Conservation (phyloP, 2,329 filamentous ascomycete species). For the Harringtonia lauricola region DNA sequence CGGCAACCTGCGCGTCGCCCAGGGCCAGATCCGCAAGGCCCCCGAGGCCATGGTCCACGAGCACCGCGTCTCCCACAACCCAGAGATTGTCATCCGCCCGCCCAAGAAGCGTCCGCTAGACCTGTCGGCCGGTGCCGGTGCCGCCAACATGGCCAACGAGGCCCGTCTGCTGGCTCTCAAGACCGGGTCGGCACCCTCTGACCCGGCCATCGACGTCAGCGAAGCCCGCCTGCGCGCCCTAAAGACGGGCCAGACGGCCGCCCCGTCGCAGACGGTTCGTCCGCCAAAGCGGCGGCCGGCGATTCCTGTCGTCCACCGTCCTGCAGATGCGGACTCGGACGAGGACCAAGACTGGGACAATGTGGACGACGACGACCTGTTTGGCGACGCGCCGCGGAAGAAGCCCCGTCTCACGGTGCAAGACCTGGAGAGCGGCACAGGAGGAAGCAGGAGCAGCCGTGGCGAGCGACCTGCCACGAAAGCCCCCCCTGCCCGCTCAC, state of each 20-base stretch:
- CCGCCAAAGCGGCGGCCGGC: too few species aligned
- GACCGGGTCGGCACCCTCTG: slow-evolving; percentile 11
- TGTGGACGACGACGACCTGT: slow-evolving; percentile 8
- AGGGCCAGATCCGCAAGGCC: slow-evolving; percentile 33
- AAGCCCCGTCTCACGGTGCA: slow-evolving; percentile 6
- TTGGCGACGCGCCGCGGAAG: slow-evolving; percentile 9
- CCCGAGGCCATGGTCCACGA: slow-evolving; percentile 44
- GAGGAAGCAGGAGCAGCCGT: background rate
- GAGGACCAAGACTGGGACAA: slow-evolving; percentile 13
- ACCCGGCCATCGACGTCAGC: too few species aligned
- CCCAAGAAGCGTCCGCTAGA: slow-evolving; percentile 6
- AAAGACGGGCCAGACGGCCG: slow-evolving; percentile 19
- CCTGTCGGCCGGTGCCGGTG: background rate
- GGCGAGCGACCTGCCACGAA: too few species aligned
- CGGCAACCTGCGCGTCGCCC: slow-evolving; percentile 19
- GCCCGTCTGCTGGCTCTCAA: slow-evolving; percentile 22
- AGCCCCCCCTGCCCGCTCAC: too few species aligned
- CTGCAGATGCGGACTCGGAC: too few species aligned
- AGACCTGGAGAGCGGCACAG: slow-evolving; percentile 4
- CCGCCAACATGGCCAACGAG: slow-evolving; percentile 13
- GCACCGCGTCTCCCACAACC: slow-evolving; percentile 27
- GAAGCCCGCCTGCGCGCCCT: slow-evolving; percentile 25
- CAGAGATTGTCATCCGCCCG: slow-evolving; percentile 13
- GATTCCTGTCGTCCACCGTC: background rate
- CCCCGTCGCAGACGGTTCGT: too few species aligned